phyloP scores from a whole-genome alignment of 2,329 filamentous ascomycete species.

The Paracoccidioides brasiliensis region DNA sequence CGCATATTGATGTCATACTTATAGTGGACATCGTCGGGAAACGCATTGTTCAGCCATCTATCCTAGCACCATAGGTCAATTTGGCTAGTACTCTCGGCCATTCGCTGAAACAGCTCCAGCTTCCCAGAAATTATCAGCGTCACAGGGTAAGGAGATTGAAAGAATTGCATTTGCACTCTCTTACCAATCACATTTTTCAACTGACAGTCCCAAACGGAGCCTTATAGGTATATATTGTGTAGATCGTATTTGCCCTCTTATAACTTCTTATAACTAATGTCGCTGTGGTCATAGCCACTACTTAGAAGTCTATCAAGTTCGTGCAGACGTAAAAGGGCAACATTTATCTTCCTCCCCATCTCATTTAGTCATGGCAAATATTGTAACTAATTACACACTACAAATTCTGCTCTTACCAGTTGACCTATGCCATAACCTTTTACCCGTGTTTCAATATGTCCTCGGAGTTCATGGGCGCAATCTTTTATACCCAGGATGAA shows the following conservation, averaged over 20 bases:
- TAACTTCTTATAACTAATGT: too few species aligned
- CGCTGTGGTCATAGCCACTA: neutral
- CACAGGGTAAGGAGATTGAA: neutral
- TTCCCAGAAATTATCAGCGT: neutral
- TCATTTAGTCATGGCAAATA: too few species aligned
- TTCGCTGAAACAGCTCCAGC: neutral
- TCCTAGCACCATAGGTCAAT: neutral
- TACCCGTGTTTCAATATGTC: too few species aligned
- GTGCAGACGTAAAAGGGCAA: too few species aligned
- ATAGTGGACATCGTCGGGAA: neutral
- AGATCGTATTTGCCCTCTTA: neutral
- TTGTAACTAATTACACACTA: too few species aligned
- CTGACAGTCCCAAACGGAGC: neutral
- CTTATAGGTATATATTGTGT: neutral
- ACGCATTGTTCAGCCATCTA: neutral
- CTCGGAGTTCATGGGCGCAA: too few species aligned
- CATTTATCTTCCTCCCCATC: too few species aligned
- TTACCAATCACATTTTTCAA: neutral
- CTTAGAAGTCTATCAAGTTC: neutral
- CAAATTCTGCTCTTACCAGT: too few species aligned
- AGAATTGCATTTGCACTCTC: neutral
- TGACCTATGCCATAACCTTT: too few species aligned
- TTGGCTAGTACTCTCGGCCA: neutral
- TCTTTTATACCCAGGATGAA: too few species aligned
- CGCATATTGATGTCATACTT: neutral